Evolutionary conservation across 345 rosid species (phyloP), one percentile per base, ranked within the genome.

Genomic region (Orychophragmus violaceus): DNA sequence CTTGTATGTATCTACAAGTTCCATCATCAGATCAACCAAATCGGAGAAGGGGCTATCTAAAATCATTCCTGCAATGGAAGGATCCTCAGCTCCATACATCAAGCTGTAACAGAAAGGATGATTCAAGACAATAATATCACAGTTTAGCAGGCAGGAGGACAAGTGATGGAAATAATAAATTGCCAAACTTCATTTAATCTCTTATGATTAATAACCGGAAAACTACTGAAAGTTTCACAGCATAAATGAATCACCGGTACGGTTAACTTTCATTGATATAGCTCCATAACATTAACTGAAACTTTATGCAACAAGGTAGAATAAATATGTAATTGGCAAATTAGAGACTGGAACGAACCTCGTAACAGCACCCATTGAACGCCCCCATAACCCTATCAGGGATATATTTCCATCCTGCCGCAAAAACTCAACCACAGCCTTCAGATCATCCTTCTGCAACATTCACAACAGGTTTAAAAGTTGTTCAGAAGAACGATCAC

Each of bases 291-390:
- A 60, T 28, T 18, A 48, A 39, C 35, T 2, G 7, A 70, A 22
- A 21, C 21, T 51, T 61, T 11, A 70, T 41, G 48, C 14, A 42
- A 22, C 12, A 19, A 17, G 10, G 74, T 12, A 39, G 18, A 59
- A 16, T 17, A 28, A 42, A 51, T 17, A 30, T 11, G 8, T 29
- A 14, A 35, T 9, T 28, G 14, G 28, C 4, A 60, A 28, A 13
- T 17, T 32, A 76, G 63, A 62, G 50, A 33, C 59, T 27, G 72
- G 37, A 65, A 32, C 67, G 17, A 63, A 89, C 98, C 96, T 89
- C 54, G 98, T 85, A 57, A 87, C 96, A 53, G 98, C 89, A 52
- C 96, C 98, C 98, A 92, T 89, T 69, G 98, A 89, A 46, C 92
- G 95, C 48, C 98, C 98, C 96, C 98, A 92, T 68, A 92, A 80